phyloP scores from a whole-genome alignment of 345 rosid species.

The Eucalyptus marginata region DNA sequence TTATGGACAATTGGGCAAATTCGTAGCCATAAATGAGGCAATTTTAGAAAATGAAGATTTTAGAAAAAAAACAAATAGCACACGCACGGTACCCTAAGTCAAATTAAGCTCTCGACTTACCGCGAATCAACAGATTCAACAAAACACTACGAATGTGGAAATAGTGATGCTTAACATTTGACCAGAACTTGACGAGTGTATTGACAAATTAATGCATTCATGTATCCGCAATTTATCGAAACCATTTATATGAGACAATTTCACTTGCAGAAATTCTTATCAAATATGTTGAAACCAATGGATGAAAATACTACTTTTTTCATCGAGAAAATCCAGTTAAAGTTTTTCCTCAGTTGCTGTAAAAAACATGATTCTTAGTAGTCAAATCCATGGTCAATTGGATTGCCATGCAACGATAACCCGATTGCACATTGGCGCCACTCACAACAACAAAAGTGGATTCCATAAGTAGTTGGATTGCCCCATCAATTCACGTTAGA shows the following conservation, averaged over 20 bases:
- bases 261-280: fast-evolving
- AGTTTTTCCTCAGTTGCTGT: neutral
- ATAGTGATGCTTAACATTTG: neutral
- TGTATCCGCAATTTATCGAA: neutral
- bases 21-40: neutral
- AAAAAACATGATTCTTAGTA: neutral
- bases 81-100: neutral
- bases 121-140: neutral
- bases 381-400: neutral
- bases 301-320: neutral
- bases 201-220: fast-evolving
- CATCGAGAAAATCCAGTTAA: neutral
- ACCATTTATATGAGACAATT: neutral
- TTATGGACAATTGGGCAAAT: neutral
- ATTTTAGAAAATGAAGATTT: no score
- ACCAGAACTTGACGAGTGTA: neutral
- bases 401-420: neutral
- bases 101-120: neutral
- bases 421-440: fast-evolving
- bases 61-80: neutral
- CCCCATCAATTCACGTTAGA: neutral
- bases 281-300: neutral
- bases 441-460: neutral
- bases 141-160: neutral
- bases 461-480: neutral